Evolutionary conservation across 192 early-diverging fungal genomes (phyloP).

Genomic region (Backusella circina): DNA sequence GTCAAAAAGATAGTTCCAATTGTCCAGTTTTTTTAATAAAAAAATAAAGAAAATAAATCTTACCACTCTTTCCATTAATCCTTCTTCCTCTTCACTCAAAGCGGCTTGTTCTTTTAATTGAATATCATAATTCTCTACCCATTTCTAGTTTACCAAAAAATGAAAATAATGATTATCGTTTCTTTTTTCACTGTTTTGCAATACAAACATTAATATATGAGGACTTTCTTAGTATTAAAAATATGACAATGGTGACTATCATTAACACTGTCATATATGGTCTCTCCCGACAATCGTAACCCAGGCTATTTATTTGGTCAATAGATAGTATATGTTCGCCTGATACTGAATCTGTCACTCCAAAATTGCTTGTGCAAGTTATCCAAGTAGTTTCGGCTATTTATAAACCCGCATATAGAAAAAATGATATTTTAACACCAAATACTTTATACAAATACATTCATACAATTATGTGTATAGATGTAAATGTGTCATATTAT

Average conservation of each 20-base stretch:
- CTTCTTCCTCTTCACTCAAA: not conserved
- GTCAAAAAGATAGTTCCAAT: not conserved
- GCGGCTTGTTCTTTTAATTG: not conserved
- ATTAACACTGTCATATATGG: not conserved
- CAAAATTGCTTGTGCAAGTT: not conserved
- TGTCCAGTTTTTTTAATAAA: not conserved
- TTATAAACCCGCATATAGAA: not conserved
- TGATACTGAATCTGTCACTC: not conserved
- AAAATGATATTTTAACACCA: not conserved
- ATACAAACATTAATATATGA: not conserved
- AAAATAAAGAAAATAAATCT: not conserved
- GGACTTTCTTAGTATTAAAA: not conserved
- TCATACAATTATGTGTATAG: not conserved
- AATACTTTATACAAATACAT: not conserved
- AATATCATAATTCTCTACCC: not conserved
- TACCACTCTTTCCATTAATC: not conserved
- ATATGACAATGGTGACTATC: not conserved
- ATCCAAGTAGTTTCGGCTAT: not conserved
- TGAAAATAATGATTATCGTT: not conserved
- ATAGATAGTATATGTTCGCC: not conserved
- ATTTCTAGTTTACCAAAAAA: not conserved
- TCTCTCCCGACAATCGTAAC: not conserved
- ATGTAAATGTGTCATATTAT: not conserved
- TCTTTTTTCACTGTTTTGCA: not conserved
- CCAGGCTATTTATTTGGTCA: not conserved